Evolutionary conservation across 139 green algal genomes (phyloP), one percentile per base, ranked within the genome.

Genomic region (Yamagishiella unicocca): DNA sequence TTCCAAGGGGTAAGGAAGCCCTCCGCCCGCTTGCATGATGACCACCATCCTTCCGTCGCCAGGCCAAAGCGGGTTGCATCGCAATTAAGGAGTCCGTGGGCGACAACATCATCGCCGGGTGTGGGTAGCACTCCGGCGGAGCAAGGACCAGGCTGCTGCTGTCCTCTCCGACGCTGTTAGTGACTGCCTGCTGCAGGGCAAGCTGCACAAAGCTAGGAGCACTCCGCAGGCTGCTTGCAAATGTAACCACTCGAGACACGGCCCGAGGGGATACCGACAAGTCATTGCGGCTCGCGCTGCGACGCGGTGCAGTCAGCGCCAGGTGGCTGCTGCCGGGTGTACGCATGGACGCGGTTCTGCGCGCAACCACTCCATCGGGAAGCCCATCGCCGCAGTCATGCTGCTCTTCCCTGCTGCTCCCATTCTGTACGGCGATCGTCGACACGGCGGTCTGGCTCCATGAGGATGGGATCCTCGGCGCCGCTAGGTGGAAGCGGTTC

Each of bases 211-310:
- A 22, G 27, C 64, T 72, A 27, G 68, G 68, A 53, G 68, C 33
- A 35, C 14, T 46, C 2, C 68, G 68, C 33, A 76, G 68, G 33
- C 68, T 76, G 38, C 68, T 76, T 21, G 68, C 38, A 76, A 76
- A 76, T 24, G 68, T 8, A 33, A 76, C n/a, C 12, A 76, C 29
- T 24, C 68, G 31, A 27, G 68, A 33, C 3, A 72, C 19, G 17
- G 64, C 33, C 19, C 25, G 27, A 22, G 64, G 33, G n/a, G 64
- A 25, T 6, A 29, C 64, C 2, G 25, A 8, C 61, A 70, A 25
- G 27, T 70, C 61, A 9, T 12, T 25, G 61, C 61, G 61, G 61
- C 25, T 70, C 21, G 27, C 27, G 61, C 9, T 37, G 61, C 10
- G 61, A 25, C 61, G 61, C 24, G 61, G 61, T 21, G 14, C 7